Evolutionary conservation across 495 filamentous ascomycete species (phyloP), one percentile per base, ranked within the genome.

Genomic region (Podospora pseudopauciseta): DNA sequence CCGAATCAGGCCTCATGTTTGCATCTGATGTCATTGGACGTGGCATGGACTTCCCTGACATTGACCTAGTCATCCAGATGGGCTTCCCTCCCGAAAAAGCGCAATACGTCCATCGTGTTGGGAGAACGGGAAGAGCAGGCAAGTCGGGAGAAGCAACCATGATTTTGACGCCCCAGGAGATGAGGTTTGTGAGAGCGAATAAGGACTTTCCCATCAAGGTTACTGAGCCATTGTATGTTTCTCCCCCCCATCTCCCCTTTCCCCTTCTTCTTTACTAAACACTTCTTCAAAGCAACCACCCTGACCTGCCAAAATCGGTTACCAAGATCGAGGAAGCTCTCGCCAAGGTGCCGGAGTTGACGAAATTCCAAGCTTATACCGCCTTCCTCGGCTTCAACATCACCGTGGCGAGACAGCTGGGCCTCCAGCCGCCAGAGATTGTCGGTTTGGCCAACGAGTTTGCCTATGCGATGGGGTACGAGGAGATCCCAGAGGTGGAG

Each of bases 11-110:
- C 64, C 83, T 96, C 53, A 87, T 97, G 19, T 89, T 97, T 55
- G 92, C 94, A 20, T 94, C 94, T 0, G 94, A 98, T 74, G 90
- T 93, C 26, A 92, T 94, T 7, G 90, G 93, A 6, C 90, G 94
- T 56, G 94, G 94, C 72, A 86, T 98, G 44, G 94, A 98, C 74
- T 82, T 96, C 7, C 86, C 86, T 0, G 85, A 88, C 20, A 81
- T 97, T 28, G 85, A 85, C 23, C 89, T 96, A 65, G 92, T 97
- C 18, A 82, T 97, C 68, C 97, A 97, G 74, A 94, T 97, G 78
- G 94, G 97, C 73, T 83, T 97, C 57, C 94, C 94, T 0, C 83
- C 85, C 7, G 90, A 88, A 67, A 78, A 91, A 39, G 90, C 88
- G 9, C 90, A 88, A 30, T 98, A 97, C 70, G 89, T 97, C 15